These are phyloP conservation scores for Omphalotus olearius DNA, from an alignment of 1,284 basidiomycete genomes.

Conservation along the genomic window DNA sequence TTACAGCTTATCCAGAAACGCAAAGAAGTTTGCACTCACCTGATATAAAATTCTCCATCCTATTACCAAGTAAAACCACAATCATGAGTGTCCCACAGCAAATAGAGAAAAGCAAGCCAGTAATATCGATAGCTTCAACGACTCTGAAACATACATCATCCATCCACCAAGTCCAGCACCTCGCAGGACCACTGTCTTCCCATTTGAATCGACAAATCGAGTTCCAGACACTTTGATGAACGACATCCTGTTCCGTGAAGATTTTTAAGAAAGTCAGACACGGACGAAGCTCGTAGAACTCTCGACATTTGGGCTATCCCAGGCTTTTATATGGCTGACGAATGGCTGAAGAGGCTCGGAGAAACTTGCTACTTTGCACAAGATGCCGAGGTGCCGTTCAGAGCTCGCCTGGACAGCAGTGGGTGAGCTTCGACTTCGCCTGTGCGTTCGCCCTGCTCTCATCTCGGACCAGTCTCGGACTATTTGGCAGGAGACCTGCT, in stretches of 20 bases:
- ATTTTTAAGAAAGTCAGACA: not conserved
- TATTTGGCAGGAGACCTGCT: no score
- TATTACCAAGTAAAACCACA: slow-evolving; percentile 14
- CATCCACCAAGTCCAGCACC: slow-evolving; percentile 55
- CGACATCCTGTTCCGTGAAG: slow-evolving; percentile 24
- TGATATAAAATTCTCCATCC: slow-evolving; percentile 57
- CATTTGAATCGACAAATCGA: slow-evolving; percentile 41
- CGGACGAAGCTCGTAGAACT: no score
- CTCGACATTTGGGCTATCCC: no score
- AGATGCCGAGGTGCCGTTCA: no score
- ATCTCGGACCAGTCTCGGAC: no score
- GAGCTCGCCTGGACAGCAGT: no score
- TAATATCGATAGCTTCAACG: not conserved
- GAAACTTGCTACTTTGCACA: no score
- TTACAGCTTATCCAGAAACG: slow-evolving; percentile 24
- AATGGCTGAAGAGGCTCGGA: no score
- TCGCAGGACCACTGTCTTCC: slow-evolving; percentile 45
- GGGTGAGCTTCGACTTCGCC: no score
- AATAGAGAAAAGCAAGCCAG: no score
- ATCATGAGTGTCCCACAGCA: not conserved
- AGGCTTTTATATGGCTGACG: no score
- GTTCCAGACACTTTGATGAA: slow-evolving; percentile 44
- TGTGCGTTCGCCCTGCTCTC: no score
- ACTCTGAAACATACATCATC: slow-evolving; percentile 22
- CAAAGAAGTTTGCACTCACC: slow-evolving; percentile 20